Percentiles rank a stretch among this genome's conserved stretches.
phyloP scores from a whole-genome alignment of 2,329 filamentous ascomycete genomes.

The Aspergillus neoniger region DNA sequence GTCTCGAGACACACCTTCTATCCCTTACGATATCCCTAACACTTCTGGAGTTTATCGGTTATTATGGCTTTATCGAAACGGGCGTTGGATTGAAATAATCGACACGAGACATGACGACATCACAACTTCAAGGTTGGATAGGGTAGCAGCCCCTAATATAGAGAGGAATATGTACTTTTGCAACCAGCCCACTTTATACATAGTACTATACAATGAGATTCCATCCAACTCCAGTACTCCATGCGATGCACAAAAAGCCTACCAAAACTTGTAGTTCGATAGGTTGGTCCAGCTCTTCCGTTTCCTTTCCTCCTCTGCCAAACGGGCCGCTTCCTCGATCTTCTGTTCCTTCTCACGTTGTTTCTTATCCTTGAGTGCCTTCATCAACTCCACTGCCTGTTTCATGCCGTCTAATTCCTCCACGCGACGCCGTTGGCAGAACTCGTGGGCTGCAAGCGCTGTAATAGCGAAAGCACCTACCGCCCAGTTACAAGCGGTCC shows the following conservation, averaged over 20 bases:
- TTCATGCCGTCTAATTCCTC: conserved; percentile 82
- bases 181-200: conserved; percentile 20
- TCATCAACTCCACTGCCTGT: conserved; percentile 78
- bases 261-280: conserved; percentile 53
- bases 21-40: background rate
- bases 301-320: conserved; percentile 42
- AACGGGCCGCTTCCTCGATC: conserved; percentile 38
- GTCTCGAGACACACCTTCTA: conserved; percentile 7
- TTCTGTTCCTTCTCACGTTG: conserved; percentile 52
- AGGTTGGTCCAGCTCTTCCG: conserved; percentile 47
- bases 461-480: conserved; percentile 73
- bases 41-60: background rate
- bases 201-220: conserved; percentile 29
- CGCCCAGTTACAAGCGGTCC: conserved; percentile 78
- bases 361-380: conserved; percentile 69
- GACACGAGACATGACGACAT: conserved; percentile 17
- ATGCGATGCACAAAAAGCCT: conserved; percentile 26
- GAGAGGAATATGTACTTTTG: conserved; percentile 25
- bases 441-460: conserved; percentile 76
- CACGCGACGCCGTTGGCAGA: conserved; percentile 73
- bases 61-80: background rate
- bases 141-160: conserved; percentile 15
- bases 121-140: conserved; percentile 10
- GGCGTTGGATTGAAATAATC: conserved; percentile 10
- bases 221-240: conserved; percentile 38